Evolutionary conservation across 345 rosid species (phyloP), one percentile per base, ranked within the genome.

Genomic region (Boechera divaricarpa): DNA sequence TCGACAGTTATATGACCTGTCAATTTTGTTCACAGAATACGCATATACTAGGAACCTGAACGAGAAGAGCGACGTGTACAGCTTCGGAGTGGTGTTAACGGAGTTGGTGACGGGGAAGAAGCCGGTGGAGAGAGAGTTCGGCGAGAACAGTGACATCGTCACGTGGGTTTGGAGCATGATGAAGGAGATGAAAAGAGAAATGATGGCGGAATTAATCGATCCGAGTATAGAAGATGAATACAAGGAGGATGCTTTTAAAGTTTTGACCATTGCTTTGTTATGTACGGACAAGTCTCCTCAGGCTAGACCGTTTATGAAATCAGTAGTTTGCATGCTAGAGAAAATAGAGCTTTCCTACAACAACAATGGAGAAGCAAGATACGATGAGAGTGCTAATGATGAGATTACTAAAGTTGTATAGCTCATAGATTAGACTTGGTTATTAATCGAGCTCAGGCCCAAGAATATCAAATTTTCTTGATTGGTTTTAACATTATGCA

Each of bases 71-170:
- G 98, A 93, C 4, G 96, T 93, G 49, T 93, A 91, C 77, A 91
- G 98, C 68, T 93, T 91, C 0, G 98, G 98, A 0, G 92, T 93
- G 8, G 98, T 93, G 21, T 82, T 93, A 33, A 70, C 90, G 94
- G 98, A 93, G 58, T 63, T 93, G 83, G 91, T 86, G 29, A 89
- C 96, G 0, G 96, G 98, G 51, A 91, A 80, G 78, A 87, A 82
- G 80, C 94, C 98, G 0, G 72, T 77, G 15, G 98, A 88, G 65
- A 71, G 76, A 5, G 96, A 84, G 60, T 90, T 82, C 10, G 96
- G 96, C 4, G 96, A 91, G 63, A 80, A 81, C 69, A 83, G 71
- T 74, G 96, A 88, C 73, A 87, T 91, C 18, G 96, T 93, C 38
- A 3, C 54, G 60, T 93, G 97, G 97, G 79, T 93, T 28, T 4